Evolutionary conservation across 805 yeast species (phyloP).

Genomic region (Debaryomyces maramus): DNA sequence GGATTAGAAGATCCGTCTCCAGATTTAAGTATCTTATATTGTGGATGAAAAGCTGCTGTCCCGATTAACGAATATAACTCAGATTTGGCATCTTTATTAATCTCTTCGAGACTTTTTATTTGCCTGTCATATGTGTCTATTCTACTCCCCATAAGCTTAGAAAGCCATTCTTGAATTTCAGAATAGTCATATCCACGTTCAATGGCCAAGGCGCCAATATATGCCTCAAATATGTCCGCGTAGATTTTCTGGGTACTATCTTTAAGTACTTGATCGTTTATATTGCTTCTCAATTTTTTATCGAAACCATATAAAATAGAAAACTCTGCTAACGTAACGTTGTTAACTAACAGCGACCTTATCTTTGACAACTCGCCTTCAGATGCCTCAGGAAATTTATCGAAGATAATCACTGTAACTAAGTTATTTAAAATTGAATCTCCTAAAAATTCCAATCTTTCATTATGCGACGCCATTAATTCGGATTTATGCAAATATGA

Average conservation of each 20-base stretch:
- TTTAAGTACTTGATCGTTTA: slow-evolving; percentile 44
- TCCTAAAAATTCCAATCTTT: slow-evolving; percentile 86
- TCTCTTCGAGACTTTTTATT: slow-evolving; percentile 32
- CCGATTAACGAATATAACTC: slow-evolving; percentile 80
- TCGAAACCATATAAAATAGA: slow-evolving; percentile 68
- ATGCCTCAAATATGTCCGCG: slow-evolving; percentile 94
- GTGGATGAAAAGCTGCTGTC: slow-evolving; percentile 62
- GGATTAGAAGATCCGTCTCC: slow-evolving; percentile 51
- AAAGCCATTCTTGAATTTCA: slow-evolving; percentile 58
- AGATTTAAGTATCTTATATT: slow-evolving; percentile 48
- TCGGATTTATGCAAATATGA: slow-evolving; percentile 57
- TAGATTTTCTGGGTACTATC: slow-evolving; percentile 65
- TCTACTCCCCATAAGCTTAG: slow-evolving; percentile 49
- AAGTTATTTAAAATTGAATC: slow-evolving; percentile 78
- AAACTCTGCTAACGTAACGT: slow-evolving; percentile 69
- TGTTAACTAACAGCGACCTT: slow-evolving; percentile 71
- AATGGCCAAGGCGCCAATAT: slow-evolving; percentile 77
- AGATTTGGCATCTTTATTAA: slow-evolving; percentile 71
- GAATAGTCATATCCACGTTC: slow-evolving; percentile 53
- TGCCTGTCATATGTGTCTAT: slow-evolving; percentile 32
- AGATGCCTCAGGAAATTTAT: slow-evolving; percentile 62
- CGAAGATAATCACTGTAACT: slow-evolving; percentile 68
- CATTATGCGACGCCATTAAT: slow-evolving; percentile 67
- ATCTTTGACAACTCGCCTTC: slow-evolving; percentile 81
- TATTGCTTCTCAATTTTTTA: slow-evolving; percentile 50